Evolutionary conservation across 768 basidiomycete genomes (phyloP), one percentile per base, ranked within the genome.

Genomic region (Calocera viscosa): DNA sequence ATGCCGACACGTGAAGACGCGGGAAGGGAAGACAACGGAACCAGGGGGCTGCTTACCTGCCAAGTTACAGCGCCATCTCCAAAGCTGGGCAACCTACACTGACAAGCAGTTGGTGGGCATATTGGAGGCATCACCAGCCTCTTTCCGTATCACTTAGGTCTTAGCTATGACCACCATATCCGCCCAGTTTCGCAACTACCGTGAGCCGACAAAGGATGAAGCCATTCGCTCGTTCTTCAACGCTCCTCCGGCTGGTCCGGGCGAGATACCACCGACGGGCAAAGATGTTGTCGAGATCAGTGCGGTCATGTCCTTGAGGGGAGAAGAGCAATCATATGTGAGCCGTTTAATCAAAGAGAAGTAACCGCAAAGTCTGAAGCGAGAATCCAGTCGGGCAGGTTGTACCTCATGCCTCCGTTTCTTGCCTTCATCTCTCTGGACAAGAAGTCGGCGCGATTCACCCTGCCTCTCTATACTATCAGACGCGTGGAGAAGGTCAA

Each of bases 401-500:
- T 98, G 43, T 83, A 93, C 73, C 82, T 99, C 47, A 82, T 95
- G 68, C 84, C 93, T 11, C 92, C 94, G 0, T 98, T 89, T 77
- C 82, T 99, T 10, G 85, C 90, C 22, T 99, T 98, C 77, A 78
- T 86, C 14, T 95, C 93, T 3, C 77, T 95, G 28, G 96, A 99
- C 76, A 85, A 88, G 73, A 93, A 93, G 74, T 94, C 91, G 26
- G 93, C 94, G 67, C 82, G 88, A 49, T 93, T 93, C 77, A 92
- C 93, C 8, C 78, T 98, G 10, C 95, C 96, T 33, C 82, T 99
- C 47, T 92, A 88, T 65, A 93, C 93, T 3, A 86, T 99, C 71
- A 84, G 96, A 64, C 81, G 96, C 66, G 96, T 99, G 24, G 96
- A 99, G 77, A 80, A 93, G 63, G 82, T 97, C 65, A 96, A 95